Percentiles rank a stretch among this genome's conserved stretches.
phyloP scores from a whole-genome alignment of 805 yeast genomes.

The Pichia rugopelliculosa region DNA sequence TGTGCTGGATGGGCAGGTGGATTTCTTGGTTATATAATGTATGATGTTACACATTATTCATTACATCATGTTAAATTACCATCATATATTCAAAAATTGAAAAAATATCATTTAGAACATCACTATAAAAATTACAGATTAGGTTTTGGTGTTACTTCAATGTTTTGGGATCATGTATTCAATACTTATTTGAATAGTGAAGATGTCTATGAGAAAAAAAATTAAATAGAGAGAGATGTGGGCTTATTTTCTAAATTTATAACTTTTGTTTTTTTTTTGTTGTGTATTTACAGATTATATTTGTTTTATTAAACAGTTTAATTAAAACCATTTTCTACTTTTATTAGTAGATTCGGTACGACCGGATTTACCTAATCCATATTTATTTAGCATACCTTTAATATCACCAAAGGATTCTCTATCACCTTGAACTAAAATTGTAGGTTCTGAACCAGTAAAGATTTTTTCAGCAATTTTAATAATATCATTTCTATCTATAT shows the following conservation, averaged over 20 bases:
- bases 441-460: constrained; percentile 69
- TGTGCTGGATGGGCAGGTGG: constrained; percentile 96
- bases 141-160: constrained; percentile 93
- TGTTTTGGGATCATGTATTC: constrained; percentile 90
- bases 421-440: constrained; percentile 84
- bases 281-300: neutral
- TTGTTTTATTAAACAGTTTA: neutral
- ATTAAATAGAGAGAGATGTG: constrained; percentile 13
- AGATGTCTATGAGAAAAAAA: constrained; percentile 37
- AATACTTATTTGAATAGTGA: constrained; percentile 62
- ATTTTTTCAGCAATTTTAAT: constrained; percentile 67
- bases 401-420: constrained; percentile 84
- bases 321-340: constrained; percentile 9
- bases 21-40: constrained; percentile 82
- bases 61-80: constrained; percentile 88
- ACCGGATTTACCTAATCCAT: constrained; percentile 60
- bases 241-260: neutral
- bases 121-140: constrained; percentile 95
- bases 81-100: constrained; percentile 61
- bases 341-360: neutral
- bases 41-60: constrained; percentile 91
- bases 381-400: constrained; percentile 49
- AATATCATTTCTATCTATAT: constrained; percentile 60
- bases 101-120: constrained; percentile 91
- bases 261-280: neutral